Conservation (phyloP, 2,329 filamentous ascomycete genomes). For the Colletotrichum eleusines region DNA sequence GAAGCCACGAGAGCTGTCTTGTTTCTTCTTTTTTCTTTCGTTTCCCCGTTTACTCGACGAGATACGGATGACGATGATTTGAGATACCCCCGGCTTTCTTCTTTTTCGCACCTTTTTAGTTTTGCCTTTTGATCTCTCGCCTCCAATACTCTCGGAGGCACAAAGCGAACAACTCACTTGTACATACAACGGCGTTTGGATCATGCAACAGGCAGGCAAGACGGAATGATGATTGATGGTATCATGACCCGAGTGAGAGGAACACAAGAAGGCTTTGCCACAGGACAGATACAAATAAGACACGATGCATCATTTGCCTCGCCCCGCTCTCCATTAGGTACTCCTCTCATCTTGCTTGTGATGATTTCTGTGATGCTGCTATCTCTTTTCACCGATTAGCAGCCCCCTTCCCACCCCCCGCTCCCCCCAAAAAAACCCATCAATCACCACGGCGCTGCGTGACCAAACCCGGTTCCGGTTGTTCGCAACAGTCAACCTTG, state of each 20-base stretch:
- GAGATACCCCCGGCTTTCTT: slow-evolving; percentile 1
- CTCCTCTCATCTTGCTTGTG: no score
- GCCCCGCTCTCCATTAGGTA: no score
- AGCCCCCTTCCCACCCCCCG: neutral
- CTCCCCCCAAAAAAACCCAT: neutral
- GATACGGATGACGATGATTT: slow-evolving; percentile 1
- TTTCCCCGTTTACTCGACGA: neutral
- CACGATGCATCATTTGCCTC: no score
- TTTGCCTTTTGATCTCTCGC: neutral
- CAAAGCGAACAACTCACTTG: neutral
- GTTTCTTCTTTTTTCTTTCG: neutral
- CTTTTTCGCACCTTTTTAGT: neutral
- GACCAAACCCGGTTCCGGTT: neutral
- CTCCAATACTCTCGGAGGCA: neutral
- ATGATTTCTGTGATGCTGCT: neutral
- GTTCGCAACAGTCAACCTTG: neutral
- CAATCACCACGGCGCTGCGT: neutral
- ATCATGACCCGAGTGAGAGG: neutral
- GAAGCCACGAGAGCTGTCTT: neutral
- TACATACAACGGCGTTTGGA: neutral
- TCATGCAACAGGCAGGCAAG: neutral
- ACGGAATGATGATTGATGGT: neutral
- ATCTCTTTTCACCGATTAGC: neutral
- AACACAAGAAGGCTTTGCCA: neutral
- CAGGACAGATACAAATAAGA: neutral